These are phyloP conservation scores for Ploettnerulaceae sp. DNA, from an alignment of 2,329 filamentous ascomycete species.

Conservation along the genomic window DNA sequence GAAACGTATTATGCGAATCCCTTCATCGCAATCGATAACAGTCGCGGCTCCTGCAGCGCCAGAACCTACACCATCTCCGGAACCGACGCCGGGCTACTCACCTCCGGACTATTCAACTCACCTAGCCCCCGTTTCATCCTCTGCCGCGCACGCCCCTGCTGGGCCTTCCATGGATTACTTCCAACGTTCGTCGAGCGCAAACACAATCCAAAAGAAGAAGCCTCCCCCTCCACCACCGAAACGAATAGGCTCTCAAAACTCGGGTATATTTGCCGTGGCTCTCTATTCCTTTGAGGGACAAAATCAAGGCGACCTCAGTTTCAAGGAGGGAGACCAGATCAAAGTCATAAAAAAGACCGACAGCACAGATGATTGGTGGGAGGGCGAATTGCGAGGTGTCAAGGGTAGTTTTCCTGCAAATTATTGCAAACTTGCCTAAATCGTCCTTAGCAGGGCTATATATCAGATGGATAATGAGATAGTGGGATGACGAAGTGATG, in stretches of 20 bases:
- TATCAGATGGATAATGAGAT: neutral
- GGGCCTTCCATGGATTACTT: constrained; percentile 32
- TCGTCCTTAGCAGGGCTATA: neutral
- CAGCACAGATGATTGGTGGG: constrained; percentile 84
- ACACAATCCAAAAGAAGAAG: constrained; percentile 62
- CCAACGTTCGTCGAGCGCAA: constrained; percentile 27
- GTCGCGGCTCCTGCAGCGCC: constrained; percentile 17
- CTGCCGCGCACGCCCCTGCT: constrained; percentile 27
- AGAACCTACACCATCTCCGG: constrained; percentile 23
- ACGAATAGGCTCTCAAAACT: constrained; percentile 45
- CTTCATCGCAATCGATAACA: constrained; percentile 20
- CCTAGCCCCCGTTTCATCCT: constrained; percentile 27
- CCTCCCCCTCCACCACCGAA: constrained; percentile 68
- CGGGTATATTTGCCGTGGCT: constrained; percentile 51
- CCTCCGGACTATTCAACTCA: constrained; percentile 26
- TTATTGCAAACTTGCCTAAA: constrained; percentile 53
- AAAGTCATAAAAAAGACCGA: constrained; percentile 72
- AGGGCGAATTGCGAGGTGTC: constrained; percentile 65
- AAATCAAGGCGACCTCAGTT: constrained; percentile 64
- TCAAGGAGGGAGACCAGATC: constrained; percentile 73
- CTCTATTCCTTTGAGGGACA: constrained; percentile 72
- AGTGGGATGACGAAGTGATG: neutral
- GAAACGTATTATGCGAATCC: constrained; percentile 24
- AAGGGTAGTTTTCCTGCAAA: constrained; percentile 78
- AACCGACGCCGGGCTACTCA: constrained; percentile 18